phyloP scores from a whole-genome alignment of 306 rosid species.

The Quercus alba region DNA sequence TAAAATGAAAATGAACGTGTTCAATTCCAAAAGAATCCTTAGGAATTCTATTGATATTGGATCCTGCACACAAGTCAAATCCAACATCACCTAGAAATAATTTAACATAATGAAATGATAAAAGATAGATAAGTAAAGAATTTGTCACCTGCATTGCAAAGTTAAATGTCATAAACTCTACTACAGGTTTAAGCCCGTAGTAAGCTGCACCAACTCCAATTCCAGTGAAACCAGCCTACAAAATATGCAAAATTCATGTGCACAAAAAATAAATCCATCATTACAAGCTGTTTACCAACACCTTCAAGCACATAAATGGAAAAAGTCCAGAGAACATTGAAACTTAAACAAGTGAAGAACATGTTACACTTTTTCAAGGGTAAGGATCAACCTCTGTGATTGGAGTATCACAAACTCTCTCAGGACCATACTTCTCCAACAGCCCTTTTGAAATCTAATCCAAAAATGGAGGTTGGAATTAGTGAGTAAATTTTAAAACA shows the following conservation, averaged over 20 bases:
- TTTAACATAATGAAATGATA: not conserved
- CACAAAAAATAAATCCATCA: no score
- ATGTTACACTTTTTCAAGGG: slow-evolving; percentile 4
- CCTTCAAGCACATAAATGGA: slow-evolving; percentile 17
- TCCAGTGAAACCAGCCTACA: slow-evolving; percentile 98
- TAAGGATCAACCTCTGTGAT: slow-evolving; percentile 78
- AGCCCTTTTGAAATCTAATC: slow-evolving; percentile 81
- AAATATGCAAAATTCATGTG: not conserved
- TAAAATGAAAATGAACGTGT: no score
- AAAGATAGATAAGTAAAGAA: slow-evolving; percentile 2
- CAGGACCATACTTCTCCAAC: slow-evolving; percentile 95
- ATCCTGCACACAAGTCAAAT: not conserved
- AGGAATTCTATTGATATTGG: no score
- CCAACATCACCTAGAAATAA: not conserved
- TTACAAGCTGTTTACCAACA: no score
- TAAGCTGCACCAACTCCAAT: slow-evolving; percentile 99
- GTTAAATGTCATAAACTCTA: slow-evolving; percentile 99
- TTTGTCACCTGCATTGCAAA: slow-evolving; percentile 97
- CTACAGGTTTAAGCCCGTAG: slow-evolving; percentile 84
- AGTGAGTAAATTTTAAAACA: not conserved
- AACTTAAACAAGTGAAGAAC: no score
- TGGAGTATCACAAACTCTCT: slow-evolving; percentile 96
- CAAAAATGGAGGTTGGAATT: not conserved
- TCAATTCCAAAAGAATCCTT: no score
- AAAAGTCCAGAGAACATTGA: not conserved